Base-by-base conservation (phyloP, 495 filamentous ascomycete genomes). In the Talaromyces proteolyticus region DNA sequence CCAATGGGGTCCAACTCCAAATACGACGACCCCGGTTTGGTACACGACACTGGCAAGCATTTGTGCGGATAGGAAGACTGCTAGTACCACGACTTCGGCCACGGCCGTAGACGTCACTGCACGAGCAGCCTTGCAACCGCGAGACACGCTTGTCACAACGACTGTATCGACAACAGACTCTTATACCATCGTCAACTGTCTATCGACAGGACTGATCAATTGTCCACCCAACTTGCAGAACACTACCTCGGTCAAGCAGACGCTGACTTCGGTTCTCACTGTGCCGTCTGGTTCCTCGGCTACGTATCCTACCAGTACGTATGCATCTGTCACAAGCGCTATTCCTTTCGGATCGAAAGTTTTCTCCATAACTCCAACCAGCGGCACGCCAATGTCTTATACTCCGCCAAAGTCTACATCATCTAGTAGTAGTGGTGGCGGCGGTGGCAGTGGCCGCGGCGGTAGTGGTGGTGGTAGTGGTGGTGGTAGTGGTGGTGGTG, bases 1-100 rank as follows among this genome's bases (percentile, higher is more conserved):
- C 18, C 26, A 41, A 39, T 82, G 76, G 76, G 78, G 77, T 5
- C 76, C 74, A 2, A 47, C 59, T 7, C 63, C 72, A 5, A 59
- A 63, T 25, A 75, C 70, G 0, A 67, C 67, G 5, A 66, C 71
- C 17, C 73, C 76, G 0, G 61, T 82, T 47, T 82, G 68, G 52
- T 76, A 75, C 58, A 81, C 76, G 3, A 77, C 70, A 0, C 51
- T 81, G 14, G 65, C 69, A 20, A 64, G 67, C 41, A 54, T 59
- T 2, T 82, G 78, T 57, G 74, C 71, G 10, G 40, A 43, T 24
- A 51, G 52, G 6, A 2, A 40, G 11, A 17, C 37, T 39, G 17
- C 38, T 16, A 21, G 18, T n/a, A 64, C 50, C 3, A 56, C 57
- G 19, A 56, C 59, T 16, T 26, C 63, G 6, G 51, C 57, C 0